Evolutionary conservation across 306 rosid species (phyloP), one percentile per base, ranked within the genome.

Genomic region (Cyamopsis tetragonoloba): DNA sequence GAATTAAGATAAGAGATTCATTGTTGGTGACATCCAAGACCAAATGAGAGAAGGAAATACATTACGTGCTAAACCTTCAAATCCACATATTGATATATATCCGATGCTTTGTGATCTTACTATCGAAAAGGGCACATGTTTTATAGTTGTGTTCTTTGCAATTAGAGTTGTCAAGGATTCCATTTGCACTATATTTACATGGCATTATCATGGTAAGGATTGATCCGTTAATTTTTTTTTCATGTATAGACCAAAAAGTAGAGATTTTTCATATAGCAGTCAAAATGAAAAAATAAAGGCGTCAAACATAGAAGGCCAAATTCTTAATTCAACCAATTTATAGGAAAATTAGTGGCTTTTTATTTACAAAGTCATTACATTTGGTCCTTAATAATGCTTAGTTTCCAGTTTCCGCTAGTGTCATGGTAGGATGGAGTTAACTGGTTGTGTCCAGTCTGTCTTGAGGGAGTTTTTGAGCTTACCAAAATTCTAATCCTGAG

Each of bases 141-240:
- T 53, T 35, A 83, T 27, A 27, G 0, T 27, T 27, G 31, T 68
- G 11, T 75, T 5, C n/a, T 83, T 74, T 0, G 75, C 84, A 1
- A 3, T 19, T 2, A 83, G 60, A 17, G 48, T 72, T 5, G 37
- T 68, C 74, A 83, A 10, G 28, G 82, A 79, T 64, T 17, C 24
- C 80, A 83, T 47, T n/a, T 79, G 65, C 10, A 71, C 87, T 4
- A 75, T 6, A 14, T 76, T n/a, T n/a, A n/a, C n/a, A n/a, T n/a
- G n/a, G n/a, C n/a, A n/a, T n/a, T n/a, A n/a, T n/a, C n/a, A n/a
- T n/a, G n/a, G n/a, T n/a, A n/a, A n/a, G n/a, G n/a, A n/a, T n/a
- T n/a, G n/a, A n/a, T n/a, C n/a, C n/a, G n/a, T n/a, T n/a, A n/a
- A n/a, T n/a, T n/a, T n/a, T n/a, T n/a, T n/a, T n/a, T n/a, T n/a